Percentiles rank a stretch among this genome's conserved stretches.
These are phyloP conservation scores for Musa troglodytarum DNA, from an alignment of 176 grass and related monocot genomes.

Conservation along the genomic window DNA sequence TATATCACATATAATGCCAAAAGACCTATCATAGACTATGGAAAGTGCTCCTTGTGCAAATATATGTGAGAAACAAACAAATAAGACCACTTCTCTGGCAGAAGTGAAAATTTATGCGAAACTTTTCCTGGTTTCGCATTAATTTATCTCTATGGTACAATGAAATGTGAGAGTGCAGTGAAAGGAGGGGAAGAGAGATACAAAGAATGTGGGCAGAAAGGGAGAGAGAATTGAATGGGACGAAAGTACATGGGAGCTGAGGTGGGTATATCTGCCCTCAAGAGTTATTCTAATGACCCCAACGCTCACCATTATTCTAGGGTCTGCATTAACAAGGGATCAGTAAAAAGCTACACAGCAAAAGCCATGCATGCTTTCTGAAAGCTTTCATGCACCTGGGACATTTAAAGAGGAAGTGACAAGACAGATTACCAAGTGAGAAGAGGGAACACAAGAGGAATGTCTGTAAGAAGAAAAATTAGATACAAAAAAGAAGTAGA, in stretches of 20 bases:
- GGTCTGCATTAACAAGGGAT: neutral
- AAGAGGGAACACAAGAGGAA: neutral
- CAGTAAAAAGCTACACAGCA: neutral
- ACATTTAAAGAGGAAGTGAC: neutral
- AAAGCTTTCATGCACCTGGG: neutral
- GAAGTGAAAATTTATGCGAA: neutral
- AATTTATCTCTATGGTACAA: neutral
- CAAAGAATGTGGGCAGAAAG: neutral
- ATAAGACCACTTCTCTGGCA: neutral
- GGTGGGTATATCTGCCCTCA: too few relatives aligned
- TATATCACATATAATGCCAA: neutral
- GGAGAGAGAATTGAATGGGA: neutral
- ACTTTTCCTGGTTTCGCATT: neutral
- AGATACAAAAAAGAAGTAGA: neutral
- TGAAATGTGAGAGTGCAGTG: neutral
- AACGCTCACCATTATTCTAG: neutral
- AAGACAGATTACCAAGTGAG: neutral
- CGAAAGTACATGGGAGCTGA: neutral
- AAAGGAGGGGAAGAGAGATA: neutral
- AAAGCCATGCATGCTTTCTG: neutral
- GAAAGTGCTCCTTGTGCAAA: neutral
- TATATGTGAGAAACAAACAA: neutral
- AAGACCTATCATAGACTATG: neutral
- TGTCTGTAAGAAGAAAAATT: neutral
- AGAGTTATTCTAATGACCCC: neutral